Evolutionary conservation across 23 red algal genomes (phyloP).

Genomic region (Gracilaria gracilis): DNA sequence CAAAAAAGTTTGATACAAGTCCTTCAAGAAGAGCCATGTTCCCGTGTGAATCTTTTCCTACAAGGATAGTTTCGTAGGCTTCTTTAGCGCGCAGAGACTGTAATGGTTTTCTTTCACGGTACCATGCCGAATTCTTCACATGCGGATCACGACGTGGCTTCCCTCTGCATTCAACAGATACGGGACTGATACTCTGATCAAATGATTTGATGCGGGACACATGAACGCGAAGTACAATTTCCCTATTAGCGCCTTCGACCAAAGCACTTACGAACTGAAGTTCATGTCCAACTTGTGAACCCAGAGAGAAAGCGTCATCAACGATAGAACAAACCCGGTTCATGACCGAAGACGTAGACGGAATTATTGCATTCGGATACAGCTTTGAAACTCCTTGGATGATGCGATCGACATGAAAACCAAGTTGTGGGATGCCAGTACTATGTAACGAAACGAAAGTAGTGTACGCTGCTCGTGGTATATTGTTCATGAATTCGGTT

Average conservation of each 20-base stretch:
- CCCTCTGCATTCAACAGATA: slow-evolving; percentile 58
- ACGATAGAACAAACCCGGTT: not conserved
- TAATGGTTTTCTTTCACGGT: slow-evolving; percentile 38
- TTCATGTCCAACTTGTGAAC: slow-evolving; percentile 2
- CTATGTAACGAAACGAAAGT: slow-evolving; percentile 16
- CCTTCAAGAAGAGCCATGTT: slow-evolving; percentile 37
- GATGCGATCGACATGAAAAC: slow-evolving; percentile 16
- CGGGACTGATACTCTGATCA: not conserved
- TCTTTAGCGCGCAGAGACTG: slow-evolving; percentile 11
- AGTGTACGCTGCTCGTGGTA: slow-evolving; percentile 23
- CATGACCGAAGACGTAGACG: slow-evolving; percentile 1
- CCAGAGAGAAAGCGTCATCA: slow-evolving; percentile 14
- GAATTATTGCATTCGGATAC: not conserved
- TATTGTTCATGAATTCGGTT: not conserved
- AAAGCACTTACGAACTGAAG: slow-evolving; percentile 15
- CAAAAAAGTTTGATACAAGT: slow-evolving; percentile 56
- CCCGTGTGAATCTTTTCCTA: slow-evolving; percentile 30
- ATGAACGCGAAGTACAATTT: slow-evolving; percentile 9
- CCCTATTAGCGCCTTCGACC: not conserved
- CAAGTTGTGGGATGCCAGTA: not conserved
- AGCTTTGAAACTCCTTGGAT: slow-evolving; percentile 6
- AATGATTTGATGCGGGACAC: slow-evolving; percentile 2
- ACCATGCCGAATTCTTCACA: slow-evolving; percentile 63
- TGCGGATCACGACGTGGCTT: slow-evolving; percentile 40
- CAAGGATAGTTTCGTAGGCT: slow-evolving; percentile 51